A percentile compares a stretch with the other conserved stretches of the same genome.
These are phyloP conservation scores for Mrakia frigida DNA, from an alignment of 768 basidiomycete genomes.

Conservation along the genomic window DNA sequence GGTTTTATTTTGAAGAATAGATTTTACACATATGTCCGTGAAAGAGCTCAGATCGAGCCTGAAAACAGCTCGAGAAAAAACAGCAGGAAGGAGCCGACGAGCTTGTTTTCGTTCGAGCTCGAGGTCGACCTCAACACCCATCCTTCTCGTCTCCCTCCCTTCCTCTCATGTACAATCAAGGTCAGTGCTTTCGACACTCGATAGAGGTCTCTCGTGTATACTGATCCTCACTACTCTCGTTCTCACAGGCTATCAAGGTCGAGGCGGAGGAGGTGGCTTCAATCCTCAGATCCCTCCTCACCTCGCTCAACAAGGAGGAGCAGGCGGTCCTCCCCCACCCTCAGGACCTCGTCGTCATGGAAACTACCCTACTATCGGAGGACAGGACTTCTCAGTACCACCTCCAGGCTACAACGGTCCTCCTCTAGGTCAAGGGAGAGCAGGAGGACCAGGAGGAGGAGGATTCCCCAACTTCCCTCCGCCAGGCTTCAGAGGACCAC, in stretches of 20 bases:
- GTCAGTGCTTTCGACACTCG: background rate
- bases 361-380: conserved; percentile 12
- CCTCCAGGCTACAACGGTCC: conserved; percentile 32
- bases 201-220: background rate
- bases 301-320: background rate
- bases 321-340: conserved; percentile 12
- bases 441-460: background rate
- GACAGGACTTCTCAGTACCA: conserved; percentile 28
- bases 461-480: conserved; percentile 1
- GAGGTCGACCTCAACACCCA: background rate
- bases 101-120: background rate
- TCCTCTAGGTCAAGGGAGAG: background rate
- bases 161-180: conserved; percentile 10
- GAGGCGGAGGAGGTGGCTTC: background rate
- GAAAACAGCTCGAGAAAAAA: too few relatives aligned
- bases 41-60: too few relatives aligned
- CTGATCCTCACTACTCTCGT: background rate
- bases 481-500: background rate
- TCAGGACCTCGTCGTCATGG: conserved; percentile 11
- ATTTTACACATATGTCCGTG: too few relatives aligned
- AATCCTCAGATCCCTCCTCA: conserved; percentile 6
- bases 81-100: too few relatives aligned
- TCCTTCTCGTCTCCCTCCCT: background rate
- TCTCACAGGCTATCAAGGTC: background rate
- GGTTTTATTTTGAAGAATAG: too few relatives aligned